Evolutionary conservation across 148 eudicot species (phyloP).

Genomic region (Selenicereus undatus): DNA sequence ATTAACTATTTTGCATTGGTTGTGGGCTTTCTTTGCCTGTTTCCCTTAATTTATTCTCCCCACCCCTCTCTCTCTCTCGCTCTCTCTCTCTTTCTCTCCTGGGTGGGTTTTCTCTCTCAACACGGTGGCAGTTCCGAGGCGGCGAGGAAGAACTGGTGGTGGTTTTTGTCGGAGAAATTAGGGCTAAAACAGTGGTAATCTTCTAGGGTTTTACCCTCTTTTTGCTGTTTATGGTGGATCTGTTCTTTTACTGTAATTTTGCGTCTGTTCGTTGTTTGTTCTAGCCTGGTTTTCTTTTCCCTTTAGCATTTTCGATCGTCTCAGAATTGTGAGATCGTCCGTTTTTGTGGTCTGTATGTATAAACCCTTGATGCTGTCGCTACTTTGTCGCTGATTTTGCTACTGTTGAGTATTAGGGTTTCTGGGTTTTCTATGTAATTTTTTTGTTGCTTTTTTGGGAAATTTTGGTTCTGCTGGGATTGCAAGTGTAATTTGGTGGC

Average conservation of each 20-base stretch:
- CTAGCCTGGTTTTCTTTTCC: background rate
- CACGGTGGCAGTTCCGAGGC: background rate
- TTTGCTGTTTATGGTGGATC: background rate
- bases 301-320: background rate
- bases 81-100: background rate
- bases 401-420: constrained; percentile 3
- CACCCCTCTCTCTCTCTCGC: too few relatives aligned
- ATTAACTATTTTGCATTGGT: background rate
- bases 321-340: constrained; percentile 4
- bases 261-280: background rate
- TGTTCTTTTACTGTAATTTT: background rate
- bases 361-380: background rate
- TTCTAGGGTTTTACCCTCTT: background rate
- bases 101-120: background rate
- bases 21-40: background rate
- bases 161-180: background rate
- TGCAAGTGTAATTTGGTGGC: background rate
- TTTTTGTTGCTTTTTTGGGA: background rate
- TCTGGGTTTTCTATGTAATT: background rate
- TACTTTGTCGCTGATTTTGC: background rate
- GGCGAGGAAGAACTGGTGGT: constrained; percentile 2
- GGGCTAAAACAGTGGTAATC: background rate
- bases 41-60: background rate
- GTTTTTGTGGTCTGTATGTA: background rate
- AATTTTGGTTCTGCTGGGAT: background rate